Evolutionary conservation across 352 stramenopile species (phyloP).

Genomic region (Plasmopara muralis): DNA sequence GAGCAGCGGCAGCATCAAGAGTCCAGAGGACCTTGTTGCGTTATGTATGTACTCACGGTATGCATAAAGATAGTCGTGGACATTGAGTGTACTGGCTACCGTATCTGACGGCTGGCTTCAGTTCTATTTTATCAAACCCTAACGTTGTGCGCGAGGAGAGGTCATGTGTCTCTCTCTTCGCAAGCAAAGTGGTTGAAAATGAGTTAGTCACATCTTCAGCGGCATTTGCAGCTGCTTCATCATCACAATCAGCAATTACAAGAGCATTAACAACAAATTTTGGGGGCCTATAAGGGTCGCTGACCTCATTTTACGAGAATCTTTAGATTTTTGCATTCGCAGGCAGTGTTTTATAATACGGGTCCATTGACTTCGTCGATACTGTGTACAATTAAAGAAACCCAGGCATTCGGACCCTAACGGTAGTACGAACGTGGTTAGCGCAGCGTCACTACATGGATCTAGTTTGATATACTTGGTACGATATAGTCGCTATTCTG

Average conservation of each 20-base stretch:
- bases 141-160: slow-evolving; percentile 8
- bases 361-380: neutral
- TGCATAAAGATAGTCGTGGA: slow-evolving; percentile 43
- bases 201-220: slow-evolving; percentile 15
- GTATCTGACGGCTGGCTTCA: slow-evolving; percentile 17
- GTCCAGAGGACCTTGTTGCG: too few species aligned
- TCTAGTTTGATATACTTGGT: too few species aligned
- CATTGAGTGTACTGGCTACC: slow-evolving; percentile 14
- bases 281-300: slow-evolving; percentile 12
- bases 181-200: too few species aligned
- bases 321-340: slow-evolving; percentile 10
- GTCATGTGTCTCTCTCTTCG: too few species aligned
- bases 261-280: slow-evolving; percentile 19
- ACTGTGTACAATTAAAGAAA: too few species aligned
- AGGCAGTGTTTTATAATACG: neutral
- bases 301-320: slow-evolving; percentile 18
- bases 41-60: too few species aligned
- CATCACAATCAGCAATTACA: slow-evolving; percentile 12
- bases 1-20: neutral
- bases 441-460: too few species aligned
- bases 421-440: too few species aligned
- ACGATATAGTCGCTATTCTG: too few species aligned
- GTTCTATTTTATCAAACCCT: slow-evolving; percentile 18
- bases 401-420: too few species aligned
- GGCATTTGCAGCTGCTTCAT: too few species aligned